Percentiles rank a stretch among this genome's conserved stretches.
Evolutionary conservation across 2,329 filamentous ascomycete species (phyloP).

Genomic region (Sclerotinia nivalis): DNA sequence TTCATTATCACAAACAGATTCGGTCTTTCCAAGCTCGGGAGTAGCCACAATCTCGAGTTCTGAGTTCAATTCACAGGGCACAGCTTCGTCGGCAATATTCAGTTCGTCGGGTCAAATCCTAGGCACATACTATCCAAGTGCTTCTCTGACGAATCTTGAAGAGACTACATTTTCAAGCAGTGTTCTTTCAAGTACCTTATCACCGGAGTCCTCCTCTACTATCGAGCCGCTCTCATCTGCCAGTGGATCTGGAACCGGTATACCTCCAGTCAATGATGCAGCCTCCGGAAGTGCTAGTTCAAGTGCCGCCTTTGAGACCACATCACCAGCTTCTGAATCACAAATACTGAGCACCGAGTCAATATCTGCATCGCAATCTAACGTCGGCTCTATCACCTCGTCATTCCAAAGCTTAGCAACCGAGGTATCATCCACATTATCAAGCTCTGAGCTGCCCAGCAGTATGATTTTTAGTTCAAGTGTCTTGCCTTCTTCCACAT

Average conservation of each 20-base stretch:
- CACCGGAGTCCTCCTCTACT: background rate
- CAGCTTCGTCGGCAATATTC: background rate
- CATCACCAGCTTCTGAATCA: background rate
- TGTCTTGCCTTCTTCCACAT: background rate
- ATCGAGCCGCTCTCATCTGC: background rate
- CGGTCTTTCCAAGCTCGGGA: background rate
- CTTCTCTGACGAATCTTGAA: background rate
- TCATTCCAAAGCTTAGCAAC: background rate
- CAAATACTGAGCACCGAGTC: background rate
- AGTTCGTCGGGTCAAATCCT: background rate
- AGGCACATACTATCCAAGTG: background rate
- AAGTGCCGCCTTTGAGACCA: background rate
- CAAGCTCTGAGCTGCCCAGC: background rate
- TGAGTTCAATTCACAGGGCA: background rate
- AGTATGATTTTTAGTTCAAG: background rate
- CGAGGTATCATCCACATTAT: background rate
- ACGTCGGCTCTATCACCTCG: background rate
- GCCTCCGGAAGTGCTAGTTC: background rate
- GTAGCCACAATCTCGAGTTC: background rate
- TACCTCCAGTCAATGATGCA: background rate
- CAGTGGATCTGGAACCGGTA: background rate
- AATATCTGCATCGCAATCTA: background rate
- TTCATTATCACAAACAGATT: background rate
- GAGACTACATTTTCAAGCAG: background rate
- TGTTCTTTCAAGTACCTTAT: background rate